Conservation (phyloP, 73 alveolate genomes). For the Stentor coeruleus region DNA sequence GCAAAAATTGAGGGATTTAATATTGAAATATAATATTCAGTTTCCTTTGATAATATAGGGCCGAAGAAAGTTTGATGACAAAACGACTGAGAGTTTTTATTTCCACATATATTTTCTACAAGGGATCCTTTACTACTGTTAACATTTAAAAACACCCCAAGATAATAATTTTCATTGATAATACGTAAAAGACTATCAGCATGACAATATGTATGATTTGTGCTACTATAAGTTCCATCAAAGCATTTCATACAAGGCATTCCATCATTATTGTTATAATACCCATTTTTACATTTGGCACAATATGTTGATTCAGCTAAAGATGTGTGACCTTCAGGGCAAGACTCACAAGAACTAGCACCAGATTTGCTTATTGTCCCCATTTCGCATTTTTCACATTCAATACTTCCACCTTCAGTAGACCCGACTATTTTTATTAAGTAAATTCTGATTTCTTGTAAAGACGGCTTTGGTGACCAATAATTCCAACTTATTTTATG, state of each 20-base stretch:
- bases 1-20: neutral
- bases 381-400: neutral
- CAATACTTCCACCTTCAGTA: neutral
- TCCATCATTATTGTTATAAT: neutral
- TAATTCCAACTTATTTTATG: too few species aligned
- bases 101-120: neutral
- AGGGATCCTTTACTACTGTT: neutral
- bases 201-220: neutral
- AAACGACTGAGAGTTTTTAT: neutral
- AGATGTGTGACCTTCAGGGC: neutral
- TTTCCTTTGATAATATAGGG: neutral
- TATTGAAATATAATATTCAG: neutral
- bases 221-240: neutral
- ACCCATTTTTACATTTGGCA: neutral
- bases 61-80: neutral
- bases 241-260: neutral
- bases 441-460: slow-evolving; percentile 10
- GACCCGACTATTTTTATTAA: neutral
- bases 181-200: neutral
- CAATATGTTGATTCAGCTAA: neutral
- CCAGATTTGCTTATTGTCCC: neutral
- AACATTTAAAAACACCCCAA: too few species aligned
- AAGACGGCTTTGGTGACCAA: too few species aligned
- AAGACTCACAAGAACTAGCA: neutral
- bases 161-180: neutral